Percentiles rank a stretch among this genome's conserved stretches.
phyloP scores from a whole-genome alignment of 2,329 filamentous ascomycete species.

The Tympanopsis confertula region DNA sequence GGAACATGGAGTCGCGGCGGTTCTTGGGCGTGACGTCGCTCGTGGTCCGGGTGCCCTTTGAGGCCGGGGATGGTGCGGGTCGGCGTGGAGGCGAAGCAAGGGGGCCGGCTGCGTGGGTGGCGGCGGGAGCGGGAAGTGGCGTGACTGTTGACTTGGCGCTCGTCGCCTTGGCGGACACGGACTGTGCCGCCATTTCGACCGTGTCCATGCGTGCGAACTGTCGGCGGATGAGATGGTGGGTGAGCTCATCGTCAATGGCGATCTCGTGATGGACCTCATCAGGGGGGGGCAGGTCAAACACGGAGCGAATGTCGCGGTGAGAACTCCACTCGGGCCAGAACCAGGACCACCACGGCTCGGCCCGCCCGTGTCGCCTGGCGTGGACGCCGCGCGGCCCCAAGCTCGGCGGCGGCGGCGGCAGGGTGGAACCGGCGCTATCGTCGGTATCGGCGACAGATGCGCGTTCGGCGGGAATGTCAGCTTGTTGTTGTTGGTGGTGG shows the following conservation, averaged over 20 bases:
- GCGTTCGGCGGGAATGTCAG: too few species aligned
- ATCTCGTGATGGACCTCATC: conserved; percentile 45
- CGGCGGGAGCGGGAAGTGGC: conserved; percentile 30
- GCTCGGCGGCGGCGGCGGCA: conserved; percentile 14
- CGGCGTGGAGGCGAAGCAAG: too few species aligned
- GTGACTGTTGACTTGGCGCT: conserved; percentile 15
- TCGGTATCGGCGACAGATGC: too few species aligned
- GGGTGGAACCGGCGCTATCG: not conserved
- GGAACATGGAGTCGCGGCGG: conserved; percentile 2
- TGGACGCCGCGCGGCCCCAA: conserved; percentile 8
- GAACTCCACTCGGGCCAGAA: conserved; percentile 60
- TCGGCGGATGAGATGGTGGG: conserved; percentile 42
- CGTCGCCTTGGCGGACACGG: conserved; percentile 2
- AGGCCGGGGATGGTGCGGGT: too few species aligned
- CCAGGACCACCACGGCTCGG: conserved; percentile 19
- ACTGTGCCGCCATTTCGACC: conserved; percentile 14
- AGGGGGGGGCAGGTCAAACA: conserved; percentile 62
- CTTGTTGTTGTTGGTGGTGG: too few species aligned
- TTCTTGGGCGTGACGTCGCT: not conserved
- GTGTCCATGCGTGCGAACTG: conserved; percentile 38
- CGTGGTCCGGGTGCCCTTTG: too few species aligned
- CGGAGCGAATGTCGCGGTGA: conserved; percentile 60
- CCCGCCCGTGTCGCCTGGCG: conserved; percentile 3
- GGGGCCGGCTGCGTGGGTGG: too few species aligned
- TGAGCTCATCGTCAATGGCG: conserved; percentile 45